Base-by-base conservation (phyloP, 768 basidiomycete species). In the Cystobasidium onofrii region DNA sequence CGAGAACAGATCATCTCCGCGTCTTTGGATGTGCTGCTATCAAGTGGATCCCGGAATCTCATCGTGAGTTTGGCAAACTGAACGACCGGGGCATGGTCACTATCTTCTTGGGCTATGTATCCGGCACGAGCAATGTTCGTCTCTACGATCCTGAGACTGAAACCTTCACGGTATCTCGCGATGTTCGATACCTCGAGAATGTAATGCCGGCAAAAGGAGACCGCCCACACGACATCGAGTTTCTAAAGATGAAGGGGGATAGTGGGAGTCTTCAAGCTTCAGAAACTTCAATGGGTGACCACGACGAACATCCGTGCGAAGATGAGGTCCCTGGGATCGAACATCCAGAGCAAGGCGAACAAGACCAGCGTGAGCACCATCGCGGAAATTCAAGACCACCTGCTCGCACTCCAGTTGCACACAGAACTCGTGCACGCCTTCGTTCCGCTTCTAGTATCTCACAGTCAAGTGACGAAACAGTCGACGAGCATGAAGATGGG, bases 141-240 rank as follows among this genome's bases (percentile, higher is more conserved):
- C 63, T 64, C 15, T 64, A 64, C 63, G 39, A 64, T 43, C 29
- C 39, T 27, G 63, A 64, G 25, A 41, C 34, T 4, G 39, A 44
- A 27, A 15, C 15, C 33, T 64, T 64, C 63, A 27, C 6, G 2
- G 41, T 64, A 4, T 64, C 63, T 41, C 33, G 63, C 34, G 63
- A 64, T 23, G 63, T 64, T 33, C 29, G 63, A 29, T 64, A 64
- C 25, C 39, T 27, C 20, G 63, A 64, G 25, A 29, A 64, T 15
- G 33, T 64, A 27, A 64, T 64, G 63, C 63, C 63, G 15, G 63
- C 63, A 43, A 34, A 44, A 17, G 63, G 63, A 9, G 33, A 64
- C 6, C 4, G 20, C 33, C 7, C 41, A n/a, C 46, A 50, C 9
- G 63, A 64, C 23, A 17, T 64, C 1, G 29, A 33, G 25, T 64